A percentile compares a stretch with the other conserved stretches of the same genome.
Evolutionary conservation across 2,329 filamentous ascomycete species (phyloP).

Genomic region (Ceratocystis eucalypticola): DNA sequence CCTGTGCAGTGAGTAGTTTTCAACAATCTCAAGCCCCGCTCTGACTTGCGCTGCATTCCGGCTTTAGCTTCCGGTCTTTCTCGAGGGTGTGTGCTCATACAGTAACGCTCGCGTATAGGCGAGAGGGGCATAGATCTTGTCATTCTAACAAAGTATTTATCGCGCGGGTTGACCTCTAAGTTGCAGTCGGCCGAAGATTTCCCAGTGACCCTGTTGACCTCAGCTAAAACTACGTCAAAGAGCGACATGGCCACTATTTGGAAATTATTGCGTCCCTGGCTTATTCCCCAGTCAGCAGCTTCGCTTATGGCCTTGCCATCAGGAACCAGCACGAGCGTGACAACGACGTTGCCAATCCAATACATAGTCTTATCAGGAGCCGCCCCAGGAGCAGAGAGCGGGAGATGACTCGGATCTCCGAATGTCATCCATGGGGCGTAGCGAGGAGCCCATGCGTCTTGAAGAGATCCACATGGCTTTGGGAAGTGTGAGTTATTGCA

Average conservation of each 20-base stretch:
- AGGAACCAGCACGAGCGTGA: slow-evolving; percentile 17
- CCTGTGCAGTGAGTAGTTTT: not conserved
- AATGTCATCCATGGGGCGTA: not conserved
- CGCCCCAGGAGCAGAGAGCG: not conserved
- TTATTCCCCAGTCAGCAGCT: slow-evolving; percentile 20
- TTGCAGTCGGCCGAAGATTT: no score
- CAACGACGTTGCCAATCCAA: slow-evolving; percentile 18
- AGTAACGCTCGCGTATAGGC: slow-evolving; percentile 3
- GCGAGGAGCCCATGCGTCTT: not conserved
- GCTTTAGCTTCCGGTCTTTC: slow-evolving; percentile 16
- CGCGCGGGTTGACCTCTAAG: not conserved
- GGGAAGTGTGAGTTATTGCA: not conserved
- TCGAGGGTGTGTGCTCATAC: slow-evolving; percentile 20
- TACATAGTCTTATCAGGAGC: slow-evolving; percentile 17
- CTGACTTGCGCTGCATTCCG: not conserved
- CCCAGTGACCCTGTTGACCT: slow-evolving; percentile 18
- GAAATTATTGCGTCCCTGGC: slow-evolving; percentile 20
- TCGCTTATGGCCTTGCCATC: slow-evolving; percentile 19
- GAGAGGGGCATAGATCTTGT: not conserved
- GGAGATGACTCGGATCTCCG: not conserved
- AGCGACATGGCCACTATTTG: slow-evolving; percentile 21
- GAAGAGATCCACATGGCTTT: not conserved
- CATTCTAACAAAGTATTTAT: not conserved
- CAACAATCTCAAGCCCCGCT: not conserved
- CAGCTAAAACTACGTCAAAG: slow-evolving; percentile 21